Percentiles rank a stretch among this genome's conserved stretches.
These are phyloP conservation scores for Coemansia sp. DNA, from an alignment of 192 early-diverging fungal genomes.

Conservation along the genomic window DNA sequence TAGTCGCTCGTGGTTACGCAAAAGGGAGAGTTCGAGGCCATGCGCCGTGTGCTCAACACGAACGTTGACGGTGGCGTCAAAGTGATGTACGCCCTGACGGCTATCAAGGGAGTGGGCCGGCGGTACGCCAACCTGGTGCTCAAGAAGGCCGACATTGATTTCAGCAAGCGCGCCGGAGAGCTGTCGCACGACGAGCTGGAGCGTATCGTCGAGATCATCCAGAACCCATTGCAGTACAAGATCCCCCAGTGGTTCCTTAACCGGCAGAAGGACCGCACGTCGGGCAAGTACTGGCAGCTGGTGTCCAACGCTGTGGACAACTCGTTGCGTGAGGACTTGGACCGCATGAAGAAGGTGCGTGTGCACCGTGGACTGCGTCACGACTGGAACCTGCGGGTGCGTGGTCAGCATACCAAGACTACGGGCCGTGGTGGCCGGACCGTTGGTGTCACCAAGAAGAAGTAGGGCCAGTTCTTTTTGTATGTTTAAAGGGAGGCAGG, in stretches of 20 bases:
- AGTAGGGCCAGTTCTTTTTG: conserved; percentile 58
- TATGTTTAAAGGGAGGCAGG: no score
- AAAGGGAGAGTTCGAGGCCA: conserved; percentile 94
- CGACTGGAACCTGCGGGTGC: conserved; percentile 96
- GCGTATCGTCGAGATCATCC: conserved; percentile 96
- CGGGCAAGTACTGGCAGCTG: conserved; percentile 93
- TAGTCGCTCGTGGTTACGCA: conserved; percentile 87
- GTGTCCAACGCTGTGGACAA: conserved; percentile 94
- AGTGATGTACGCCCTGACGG: conserved; percentile 93
- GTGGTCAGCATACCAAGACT: conserved; percentile 99
- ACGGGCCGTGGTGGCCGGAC: conserved; percentile 94
- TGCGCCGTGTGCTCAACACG: conserved; percentile 98
- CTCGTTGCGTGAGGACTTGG: conserved; percentile 97
- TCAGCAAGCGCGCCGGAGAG: conserved; percentile 98
- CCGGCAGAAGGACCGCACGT: conserved; percentile 97
- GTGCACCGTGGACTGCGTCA: conserved; percentile 99
- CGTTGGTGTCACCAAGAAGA: conserved; percentile 99
- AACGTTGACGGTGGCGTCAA: conserved; percentile 96
- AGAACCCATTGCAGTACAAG: conserved; percentile 99
- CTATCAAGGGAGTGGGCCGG: conserved; percentile 98
- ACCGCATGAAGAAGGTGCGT: conserved; percentile 99
- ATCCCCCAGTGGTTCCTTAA: conserved; percentile 99
- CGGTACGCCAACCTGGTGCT: conserved; percentile 98
- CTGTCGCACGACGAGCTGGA: conserved; percentile 96
- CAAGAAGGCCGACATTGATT: conserved; percentile 99